These are phyloP conservation scores for Friedmanniomyces endolithicus DNA, from an alignment of 495 filamentous ascomycete species.

Conservation along the genomic window DNA sequence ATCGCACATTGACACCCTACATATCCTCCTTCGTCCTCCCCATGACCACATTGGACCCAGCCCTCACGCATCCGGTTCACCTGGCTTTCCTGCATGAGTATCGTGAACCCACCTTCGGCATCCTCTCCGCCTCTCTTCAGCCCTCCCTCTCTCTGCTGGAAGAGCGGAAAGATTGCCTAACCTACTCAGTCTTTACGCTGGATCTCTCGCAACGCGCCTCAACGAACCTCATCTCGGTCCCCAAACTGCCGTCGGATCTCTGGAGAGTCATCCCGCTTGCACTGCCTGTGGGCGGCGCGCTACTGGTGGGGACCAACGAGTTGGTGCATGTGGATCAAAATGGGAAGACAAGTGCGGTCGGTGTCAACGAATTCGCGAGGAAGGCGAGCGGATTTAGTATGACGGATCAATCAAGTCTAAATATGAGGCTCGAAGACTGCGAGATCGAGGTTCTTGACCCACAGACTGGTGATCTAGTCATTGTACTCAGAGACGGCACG, in stretches of 20 bases:
- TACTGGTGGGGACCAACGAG: conserved; percentile 80
- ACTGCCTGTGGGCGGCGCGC: conserved; percentile 71
- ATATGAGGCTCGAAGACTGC: conserved; percentile 71
- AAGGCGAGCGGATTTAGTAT: conserved; percentile 67
- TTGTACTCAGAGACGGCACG: conserved; percentile 67
- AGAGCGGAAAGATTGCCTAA: conserved; percentile 71
- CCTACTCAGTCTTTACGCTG: conserved; percentile 87
- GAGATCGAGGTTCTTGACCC: conserved; percentile 59
- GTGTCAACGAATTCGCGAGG: conserved; percentile 81
- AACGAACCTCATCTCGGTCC: conserved; percentile 79
- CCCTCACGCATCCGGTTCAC: conserved; percentile 73
- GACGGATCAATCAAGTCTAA: conserved; percentile 71
- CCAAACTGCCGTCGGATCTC: conserved; percentile 75
- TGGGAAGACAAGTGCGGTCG: conserved; percentile 83
- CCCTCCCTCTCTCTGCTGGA: conserved; percentile 60
- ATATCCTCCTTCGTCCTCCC: conserved; percentile 82
- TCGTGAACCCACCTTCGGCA: conserved; percentile 91
- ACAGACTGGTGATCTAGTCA: conserved; percentile 65
- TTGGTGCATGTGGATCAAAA: conserved; percentile 93
- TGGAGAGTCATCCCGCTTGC: conserved; percentile 75
- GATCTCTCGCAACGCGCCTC: conserved; percentile 89
- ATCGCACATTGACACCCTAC: conserved; percentile 59
- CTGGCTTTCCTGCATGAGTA: conserved; percentile 94
- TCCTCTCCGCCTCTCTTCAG: conserved; percentile 61
- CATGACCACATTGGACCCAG: conserved; percentile 73